Percentiles rank a stretch among this genome's conserved stretches.
Evolutionary conservation across 805 yeast genomes (phyloP).

Genomic region (Saccharomycopsis fodiens): DNA sequence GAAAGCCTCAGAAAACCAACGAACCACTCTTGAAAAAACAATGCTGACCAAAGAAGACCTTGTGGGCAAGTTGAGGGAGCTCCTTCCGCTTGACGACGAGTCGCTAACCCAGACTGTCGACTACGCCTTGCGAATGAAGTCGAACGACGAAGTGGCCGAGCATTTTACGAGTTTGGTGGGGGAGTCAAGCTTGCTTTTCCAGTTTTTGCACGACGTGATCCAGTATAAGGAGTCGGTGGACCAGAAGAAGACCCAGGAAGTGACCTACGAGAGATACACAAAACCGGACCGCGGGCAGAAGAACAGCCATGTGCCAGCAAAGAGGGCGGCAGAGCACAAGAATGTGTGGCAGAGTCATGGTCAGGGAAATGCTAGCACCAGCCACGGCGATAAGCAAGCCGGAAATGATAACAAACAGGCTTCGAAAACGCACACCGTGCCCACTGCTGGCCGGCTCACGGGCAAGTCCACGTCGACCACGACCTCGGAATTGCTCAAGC

Average conservation of each 20-base stretch:
- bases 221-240: constrained; percentile 1
- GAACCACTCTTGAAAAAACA: too few species aligned
- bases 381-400: too few species aligned
- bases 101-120: constrained; percentile 47
- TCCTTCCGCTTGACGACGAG: constrained; percentile 54
- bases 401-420: neutral
- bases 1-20: too few species aligned
- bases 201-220: constrained; percentile 32
- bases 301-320: constrained; percentile 16
- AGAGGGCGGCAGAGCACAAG: constrained; percentile 6
- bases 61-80: constrained; percentile 22
- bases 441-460: constrained; percentile 8
- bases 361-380: neutral
- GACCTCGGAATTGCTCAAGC: constrained; percentile 7
- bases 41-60: constrained; percentile 11
- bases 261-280: neutral
- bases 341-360: constrained; percentile 2
- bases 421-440: neutral
- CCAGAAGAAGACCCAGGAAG: neutral
- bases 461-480: neutral
- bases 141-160: constrained; percentile 39
- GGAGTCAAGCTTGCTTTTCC: constrained; percentile 44
- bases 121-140: constrained; percentile 39
- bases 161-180: constrained; percentile 54
- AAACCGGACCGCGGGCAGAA: neutral